Evolutionary conservation across 257 asterid genomes (phyloP), one percentile per base, ranked within the genome.

Genomic region (Rubia yunnanensis): DNA sequence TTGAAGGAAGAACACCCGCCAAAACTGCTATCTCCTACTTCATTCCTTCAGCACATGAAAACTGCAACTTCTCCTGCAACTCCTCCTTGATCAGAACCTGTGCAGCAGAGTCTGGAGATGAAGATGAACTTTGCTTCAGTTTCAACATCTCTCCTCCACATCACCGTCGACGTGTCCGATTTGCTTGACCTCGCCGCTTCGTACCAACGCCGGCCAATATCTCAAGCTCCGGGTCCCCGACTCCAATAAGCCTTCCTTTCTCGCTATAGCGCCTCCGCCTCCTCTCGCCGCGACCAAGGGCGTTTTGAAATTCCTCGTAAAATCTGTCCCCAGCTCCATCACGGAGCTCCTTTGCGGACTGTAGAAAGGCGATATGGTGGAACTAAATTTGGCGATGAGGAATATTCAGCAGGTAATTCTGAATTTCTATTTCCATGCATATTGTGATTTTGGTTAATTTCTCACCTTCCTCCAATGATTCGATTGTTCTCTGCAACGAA

Each of bases 211-310:
- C 18, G 96, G 96, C 3, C 98, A 89, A 73, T 92, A 92, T 70
- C 78, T 92, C 48, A 92, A 87, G 78, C 83, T 89, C 41, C 88
- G 92, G 6, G 75, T 84, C 2, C 89, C 79, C 59, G 74, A 82
- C 36, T 83, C 77, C 15, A 72, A 70, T 31, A 83, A 80, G 35
- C 89, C 94, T 30, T 65, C 96, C 28, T 80, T 84, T 44, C 80
- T 92, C 30, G 84, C 96, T 48, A 85, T 92, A 32, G 86, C 96
- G 0, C 87, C 98, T 41, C 91, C 96, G 44, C 98, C 98, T n/a
- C 79, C 86, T 0, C 41, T 78, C n/a, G 83, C 95, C 18, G 77
- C 79, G 6, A 61, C 84, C 7, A 76, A 67, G 39, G 95, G 98
- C 20, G 80, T 87, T 4, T 92, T 89, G 59, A 96, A 92, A 24